These are phyloP conservation scores for Bacterosira constricta DNA, from an alignment of 108 stramenopile genomes.

Conservation along the genomic window DNA sequence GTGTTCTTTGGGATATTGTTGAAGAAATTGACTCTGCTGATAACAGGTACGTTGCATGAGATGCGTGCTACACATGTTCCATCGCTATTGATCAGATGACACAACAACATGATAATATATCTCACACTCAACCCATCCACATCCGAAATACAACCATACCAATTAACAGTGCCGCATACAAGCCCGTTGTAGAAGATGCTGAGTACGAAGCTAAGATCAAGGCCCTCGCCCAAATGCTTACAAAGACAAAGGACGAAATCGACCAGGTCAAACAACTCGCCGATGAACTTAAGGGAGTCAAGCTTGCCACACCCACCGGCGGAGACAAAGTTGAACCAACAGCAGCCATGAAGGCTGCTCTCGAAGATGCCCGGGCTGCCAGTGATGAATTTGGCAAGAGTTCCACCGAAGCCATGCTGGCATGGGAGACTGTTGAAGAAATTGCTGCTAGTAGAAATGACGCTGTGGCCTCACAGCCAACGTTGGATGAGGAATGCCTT, in stretches of 20 bases:
- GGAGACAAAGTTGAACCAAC: slow-evolving; percentile 4
- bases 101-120: no score
- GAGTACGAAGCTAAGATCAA: slow-evolving; percentile 49
- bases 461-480: slow-evolving; percentile 30
- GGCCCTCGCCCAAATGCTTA: slow-evolving; percentile 39
- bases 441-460: slow-evolving; percentile 52
- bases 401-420: slow-evolving; percentile 71
- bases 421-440: slow-evolving; percentile 86
- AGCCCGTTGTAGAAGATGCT: slow-evolving; percentile 32
- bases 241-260: slow-evolving; percentile 42
- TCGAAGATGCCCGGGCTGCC: slow-evolving; percentile 59
- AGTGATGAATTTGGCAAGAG: slow-evolving; percentile 52
- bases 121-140: neutral
- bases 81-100: no score
- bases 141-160: no score
- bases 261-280: slow-evolving; percentile 33
- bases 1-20: slow-evolving; percentile 82
- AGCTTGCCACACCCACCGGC: slow-evolving; percentile 37
- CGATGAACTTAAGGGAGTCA: slow-evolving; percentile 44
- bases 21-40: slow-evolving; percentile 80
- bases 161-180: slow-evolving; percentile 40
- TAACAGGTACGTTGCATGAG: slow-evolving; percentile 63
- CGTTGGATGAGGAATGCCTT: slow-evolving; percentile 57
- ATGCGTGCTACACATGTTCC: no score
- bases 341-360: slow-evolving; percentile 45